These are phyloP conservation scores for Agrocybe pediades DNA, from an alignment of 768 basidiomycete species.

Conservation along the genomic window DNA sequence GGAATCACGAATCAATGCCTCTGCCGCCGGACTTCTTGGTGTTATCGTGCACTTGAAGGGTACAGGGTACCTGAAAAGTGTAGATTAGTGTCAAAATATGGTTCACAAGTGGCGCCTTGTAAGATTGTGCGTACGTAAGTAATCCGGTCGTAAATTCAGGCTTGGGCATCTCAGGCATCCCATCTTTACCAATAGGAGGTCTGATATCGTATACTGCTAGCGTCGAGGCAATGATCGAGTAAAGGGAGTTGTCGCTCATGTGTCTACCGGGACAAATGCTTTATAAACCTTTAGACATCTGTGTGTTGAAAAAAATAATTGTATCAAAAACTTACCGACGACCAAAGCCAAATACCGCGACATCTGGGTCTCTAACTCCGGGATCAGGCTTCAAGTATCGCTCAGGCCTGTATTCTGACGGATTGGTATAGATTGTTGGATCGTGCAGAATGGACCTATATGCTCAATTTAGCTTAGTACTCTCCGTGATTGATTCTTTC, in stretches of 20 bases:
- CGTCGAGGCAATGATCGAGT: conserved; percentile 17
- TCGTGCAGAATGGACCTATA: conserved; percentile 33
- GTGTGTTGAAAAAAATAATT: no score
- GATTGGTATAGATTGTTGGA: conserved; percentile 35
- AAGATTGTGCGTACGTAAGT: conserved; percentile 19
- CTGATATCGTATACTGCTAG: conserved; percentile 26
- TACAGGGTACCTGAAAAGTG: conserved; percentile 18
- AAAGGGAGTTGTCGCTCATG: conserved; percentile 24
- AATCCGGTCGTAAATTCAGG: conserved; percentile 21
- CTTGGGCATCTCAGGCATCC: conserved; percentile 18
- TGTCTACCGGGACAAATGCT: conserved; percentile 29
- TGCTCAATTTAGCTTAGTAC: no score
- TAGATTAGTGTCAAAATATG: no score
- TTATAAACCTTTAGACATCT: not conserved
- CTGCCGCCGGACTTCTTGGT: conserved; percentile 18
- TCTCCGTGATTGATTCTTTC: not conserved
- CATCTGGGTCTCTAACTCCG: conserved; percentile 22
- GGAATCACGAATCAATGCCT: conserved; percentile 16
- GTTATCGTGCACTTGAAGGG: conserved; percentile 25
- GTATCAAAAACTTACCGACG: conserved; percentile 22
- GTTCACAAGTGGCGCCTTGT: no score
- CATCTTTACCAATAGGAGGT: conserved; percentile 20
- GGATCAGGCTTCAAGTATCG: conserved; percentile 29
- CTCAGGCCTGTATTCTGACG: conserved; percentile 34
- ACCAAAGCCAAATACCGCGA: conserved; percentile 33